Percentiles rank a stretch among this genome's conserved stretches.
phyloP scores from a whole-genome alignment of 345 rosid genomes.

The Murraya paniculata region DNA sequence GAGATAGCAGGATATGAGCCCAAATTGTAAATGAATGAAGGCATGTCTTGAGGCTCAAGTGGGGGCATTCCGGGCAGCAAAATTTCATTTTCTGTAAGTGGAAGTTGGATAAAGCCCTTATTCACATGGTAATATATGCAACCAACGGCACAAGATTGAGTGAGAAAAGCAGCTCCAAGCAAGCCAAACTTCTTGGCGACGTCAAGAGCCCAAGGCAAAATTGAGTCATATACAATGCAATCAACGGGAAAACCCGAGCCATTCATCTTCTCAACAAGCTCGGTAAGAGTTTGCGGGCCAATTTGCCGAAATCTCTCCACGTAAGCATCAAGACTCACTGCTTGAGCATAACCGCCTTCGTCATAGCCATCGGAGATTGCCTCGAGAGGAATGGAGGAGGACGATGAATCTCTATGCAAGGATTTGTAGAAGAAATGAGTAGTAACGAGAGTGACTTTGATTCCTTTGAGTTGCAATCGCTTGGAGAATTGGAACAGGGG shows the following conservation, averaged over 20 bases:
- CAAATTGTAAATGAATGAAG: conserved; percentile 22
- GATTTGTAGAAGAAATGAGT: conserved; percentile 12
- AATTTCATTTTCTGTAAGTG: conserved; percentile 3
- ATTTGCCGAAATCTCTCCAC: conserved; percentile 4
- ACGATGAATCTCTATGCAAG: not conserved
- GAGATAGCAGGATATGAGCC: conserved; percentile 24
- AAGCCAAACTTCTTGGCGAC: conserved; percentile 30
- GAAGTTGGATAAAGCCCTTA: conserved; percentile 21
- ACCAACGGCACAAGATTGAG: conserved; percentile 37
- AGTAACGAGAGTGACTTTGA: conserved; percentile 8
- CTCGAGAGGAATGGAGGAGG: conserved; percentile 4
- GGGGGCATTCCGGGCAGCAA: conserved; percentile 28
- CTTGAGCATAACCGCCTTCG: conserved; percentile 3
- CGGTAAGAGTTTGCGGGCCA: conserved; percentile 18
- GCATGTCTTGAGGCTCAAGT: conserved; percentile 21
- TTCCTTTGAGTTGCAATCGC: conserved; percentile 10
- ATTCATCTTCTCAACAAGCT: conserved; percentile 3
- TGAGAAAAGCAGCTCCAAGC: conserved; percentile 21
- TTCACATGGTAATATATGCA: conserved; percentile 28
- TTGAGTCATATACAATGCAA: conserved; percentile 23
- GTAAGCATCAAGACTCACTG: conserved; percentile 3
- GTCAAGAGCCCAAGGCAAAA: conserved; percentile 33
- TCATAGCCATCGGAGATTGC: conserved; percentile 34
- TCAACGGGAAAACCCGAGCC: not conserved
- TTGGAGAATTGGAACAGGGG: conserved; percentile 23